Evolutionary conservation across 805 yeast genomes (phyloP).

Genomic region (Candida pseudofarinosa): DNA sequence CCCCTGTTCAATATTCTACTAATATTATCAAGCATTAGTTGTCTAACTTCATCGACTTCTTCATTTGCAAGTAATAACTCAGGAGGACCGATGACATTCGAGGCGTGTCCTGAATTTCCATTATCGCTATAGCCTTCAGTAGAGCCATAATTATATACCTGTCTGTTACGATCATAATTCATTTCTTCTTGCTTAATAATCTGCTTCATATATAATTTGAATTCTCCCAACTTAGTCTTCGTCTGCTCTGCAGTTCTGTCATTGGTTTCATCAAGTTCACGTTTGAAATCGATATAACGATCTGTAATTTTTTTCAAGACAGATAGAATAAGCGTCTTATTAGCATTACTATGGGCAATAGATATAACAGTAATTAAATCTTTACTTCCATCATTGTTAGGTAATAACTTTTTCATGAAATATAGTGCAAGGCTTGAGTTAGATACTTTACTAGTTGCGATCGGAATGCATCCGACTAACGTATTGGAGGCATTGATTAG

Average conservation of each 20-base stretch:
- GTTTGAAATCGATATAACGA: constrained; percentile 43
- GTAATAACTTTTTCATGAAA: constrained; percentile 45
- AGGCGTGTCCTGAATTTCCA: constrained; percentile 8
- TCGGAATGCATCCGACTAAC: constrained; percentile 35
- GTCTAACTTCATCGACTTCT: constrained; percentile 63
- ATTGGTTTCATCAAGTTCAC: constrained; percentile 15
- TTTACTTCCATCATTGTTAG: constrained; percentile 39
- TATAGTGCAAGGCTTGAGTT: constrained; percentile 35
- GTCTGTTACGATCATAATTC: constrained; percentile 34
- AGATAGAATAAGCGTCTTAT: constrained; percentile 43
- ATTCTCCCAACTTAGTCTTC: constrained; percentile 40
- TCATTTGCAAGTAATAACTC: constrained; percentile 40
- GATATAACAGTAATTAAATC: constrained; percentile 52
- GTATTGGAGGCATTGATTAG: constrained; percentile 46
- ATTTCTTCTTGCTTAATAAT: constrained; percentile 52
- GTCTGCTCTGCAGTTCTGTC: constrained; percentile 8
- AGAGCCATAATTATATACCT: constrained; percentile 32
- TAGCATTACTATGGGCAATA: constrained; percentile 41
- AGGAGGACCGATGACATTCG: constrained; percentile 28
- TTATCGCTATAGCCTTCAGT: constrained; percentile 8
- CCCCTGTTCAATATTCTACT: constrained; percentile 73
- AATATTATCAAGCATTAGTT: constrained; percentile 68
- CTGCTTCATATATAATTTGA: constrained; percentile 53
- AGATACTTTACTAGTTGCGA: constrained; percentile 21
- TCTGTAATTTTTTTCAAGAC: constrained; percentile 48